Base-by-base conservation (phyloP, 495 filamentous ascomycete genomes). In the Friedmanniomyces simplex region DNA sequence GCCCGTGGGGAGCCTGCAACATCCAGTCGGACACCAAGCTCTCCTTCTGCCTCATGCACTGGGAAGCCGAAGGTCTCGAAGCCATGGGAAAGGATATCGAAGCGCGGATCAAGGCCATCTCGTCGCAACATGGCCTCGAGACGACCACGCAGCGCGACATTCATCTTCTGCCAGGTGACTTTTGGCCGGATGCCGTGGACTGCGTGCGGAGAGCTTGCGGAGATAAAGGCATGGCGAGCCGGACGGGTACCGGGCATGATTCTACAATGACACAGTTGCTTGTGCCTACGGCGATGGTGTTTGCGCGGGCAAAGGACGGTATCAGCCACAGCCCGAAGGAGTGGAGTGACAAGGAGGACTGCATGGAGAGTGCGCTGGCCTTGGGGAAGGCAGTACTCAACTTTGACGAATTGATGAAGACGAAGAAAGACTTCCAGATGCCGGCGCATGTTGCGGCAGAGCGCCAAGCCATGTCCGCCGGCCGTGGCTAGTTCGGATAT, bases 41-140 rank as follows among this genome's bases (percentile, higher is more conserved):
- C 4, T 43, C 54, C 7, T 62, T 62, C 34, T 62, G 59, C 50
- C 41, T 62, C 16, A 62, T 62, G 59, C 26, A 62, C 59, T 52
- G 50, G 49, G 48, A 62, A 26, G 54, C 37, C 5, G 34, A 32
- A 8, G 46, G 24, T 10, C 55, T 52, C n/a, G 48, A 52, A 0
- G 25, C 54, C 22, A 62, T 62, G 59, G 54, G 54, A 8, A 34
- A 39, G 26, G 59, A 52, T 20, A 62, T 58, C 42, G 48, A 53
- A 28, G 28, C 12, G 2, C 32, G 51, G 24, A 45, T 62, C 59
- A 52, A 58, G 39, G 54, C 47, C 42, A 58, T 62, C 18, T 48
- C 54, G 10, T 47, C 54, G 4, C 24, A 50, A 32, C 59, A 57
- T 25, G 54, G 59, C 53, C 54, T 61, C 25, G 59, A 57, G 47